Base-by-base conservation (phyloP, 495 filamentous ascomycete genomes). In the Hypoxylon perforatum region DNA sequence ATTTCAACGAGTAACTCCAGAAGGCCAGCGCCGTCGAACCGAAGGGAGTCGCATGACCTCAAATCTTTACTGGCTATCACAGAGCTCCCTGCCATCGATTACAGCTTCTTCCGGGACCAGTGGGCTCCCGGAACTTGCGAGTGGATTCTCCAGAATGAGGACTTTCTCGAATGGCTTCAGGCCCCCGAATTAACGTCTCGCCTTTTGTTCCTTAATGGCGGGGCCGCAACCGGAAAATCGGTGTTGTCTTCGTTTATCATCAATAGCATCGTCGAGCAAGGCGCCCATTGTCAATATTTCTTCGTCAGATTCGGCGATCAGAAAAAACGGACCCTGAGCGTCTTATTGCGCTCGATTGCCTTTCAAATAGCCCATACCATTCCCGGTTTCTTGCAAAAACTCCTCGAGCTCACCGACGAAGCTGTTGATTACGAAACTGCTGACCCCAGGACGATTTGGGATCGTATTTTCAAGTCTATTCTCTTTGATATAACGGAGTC, bases 51-150 rank as follows among this genome's bases (percentile, higher is more conserved):
- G 25, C 45, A 36, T 14, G 39, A 11, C 3, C 49, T 61, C 0
- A 54, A 44, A 38, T 23, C 61, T 23, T 70, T 79, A 22, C 62
- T 70, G 11, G 60, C 56, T 1, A 59, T 77, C 47, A 45, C 55
- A 2, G 67, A 75, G n/a, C 14, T 51, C 30, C 69, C 72, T 0
- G 61, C 73, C 18, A 51, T 75, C 18, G 80, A 83, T 21, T 77
- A 77, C 46, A 65, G 67, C 15, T 70, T 73, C n/a, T 74, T 81
- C 49, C 69, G 71, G 8, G 74, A 78, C 9, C 72, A 67, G 17
- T 77, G 78, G 72, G 57, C 74, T 12, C 49, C 54, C 3, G 80
- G 79, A 33, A 77, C 78, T 1, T 80, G 75, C 23, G 21, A 68
- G 15, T 80, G 78, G 78, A 60, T 80, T 25, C 25, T 70, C 1